phyloP scores from a whole-genome alignment of 2,329 filamentous ascomycete genomes.

The Exophiala aquamarina region DNA sequence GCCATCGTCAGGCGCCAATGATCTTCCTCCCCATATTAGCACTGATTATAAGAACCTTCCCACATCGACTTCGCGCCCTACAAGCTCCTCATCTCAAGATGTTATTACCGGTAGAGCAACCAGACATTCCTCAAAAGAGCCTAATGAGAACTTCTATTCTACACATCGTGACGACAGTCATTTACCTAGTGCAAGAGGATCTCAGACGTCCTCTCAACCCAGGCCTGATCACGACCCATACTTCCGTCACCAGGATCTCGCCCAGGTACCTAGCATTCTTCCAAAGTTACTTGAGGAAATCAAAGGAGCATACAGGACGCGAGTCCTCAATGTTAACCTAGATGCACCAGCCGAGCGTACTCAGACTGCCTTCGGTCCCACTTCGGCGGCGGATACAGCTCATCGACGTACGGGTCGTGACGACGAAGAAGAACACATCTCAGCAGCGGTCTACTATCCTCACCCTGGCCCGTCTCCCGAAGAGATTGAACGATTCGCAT shows the following conservation, averaged over 20 bases:
- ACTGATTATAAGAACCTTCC: conserved; percentile 1
- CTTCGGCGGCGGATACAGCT: no score
- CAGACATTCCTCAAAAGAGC: conserved; percentile 10
- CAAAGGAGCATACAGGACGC: conserved; percentile 6
- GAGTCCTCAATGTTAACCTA: no score
- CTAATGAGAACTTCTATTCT: not conserved
- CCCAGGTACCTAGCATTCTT: conserved; percentile 41
- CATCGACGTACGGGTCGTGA: conserved; percentile 46
- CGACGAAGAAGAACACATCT: conserved; percentile 63
- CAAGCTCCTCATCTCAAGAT: conserved; percentile 14
- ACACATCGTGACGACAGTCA: conserved; percentile 2
- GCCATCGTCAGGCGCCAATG: not conserved
- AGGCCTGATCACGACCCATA: conserved; percentile 28
- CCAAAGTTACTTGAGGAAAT: conserved; percentile 57
- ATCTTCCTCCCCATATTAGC: conserved; percentile 4
- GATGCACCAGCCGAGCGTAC: no score
- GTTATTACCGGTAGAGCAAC: not conserved
- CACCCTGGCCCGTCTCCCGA: conserved; percentile 55
- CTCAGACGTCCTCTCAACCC: conserved; percentile 6
- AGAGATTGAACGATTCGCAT: conserved; percentile 32
- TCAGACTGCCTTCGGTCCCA: no score
- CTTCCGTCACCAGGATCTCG: conserved; percentile 31
- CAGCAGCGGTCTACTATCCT: conserved; percentile 64
- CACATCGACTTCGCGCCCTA: conserved; percentile 12
- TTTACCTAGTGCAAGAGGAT: not conserved